phyloP scores from a whole-genome alignment of 2,329 filamentous ascomycete species.

The Pseudogymnoascus destructans region DNA sequence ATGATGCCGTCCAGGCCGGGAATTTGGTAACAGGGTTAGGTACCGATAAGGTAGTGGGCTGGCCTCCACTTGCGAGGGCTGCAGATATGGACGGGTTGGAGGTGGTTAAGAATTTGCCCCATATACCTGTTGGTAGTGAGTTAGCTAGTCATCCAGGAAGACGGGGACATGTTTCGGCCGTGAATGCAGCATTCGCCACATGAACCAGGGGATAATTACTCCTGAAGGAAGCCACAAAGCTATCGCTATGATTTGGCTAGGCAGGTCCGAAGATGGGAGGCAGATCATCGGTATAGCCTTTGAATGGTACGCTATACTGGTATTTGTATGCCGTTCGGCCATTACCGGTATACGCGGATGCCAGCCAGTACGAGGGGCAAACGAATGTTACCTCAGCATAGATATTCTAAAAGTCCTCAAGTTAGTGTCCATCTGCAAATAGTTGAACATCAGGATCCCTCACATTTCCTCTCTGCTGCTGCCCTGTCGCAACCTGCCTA shows the following conservation, averaged over 20 bases:
- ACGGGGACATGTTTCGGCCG: background rate
- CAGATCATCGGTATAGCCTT: slow-evolving; percentile 26
- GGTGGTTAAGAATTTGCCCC: slow-evolving; percentile 14
- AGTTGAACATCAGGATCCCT: background rate
- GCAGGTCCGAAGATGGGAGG: slow-evolving; percentile 22
- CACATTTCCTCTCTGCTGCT: slow-evolving; percentile 35
- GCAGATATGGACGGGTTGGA: slow-evolving; percentile 12
- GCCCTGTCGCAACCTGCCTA: slow-evolving; percentile 31
- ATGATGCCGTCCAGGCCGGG: slow-evolving; percentile 8
- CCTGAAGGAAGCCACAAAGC: slow-evolving; percentile 12
- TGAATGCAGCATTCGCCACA: background rate
- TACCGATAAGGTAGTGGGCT: slow-evolving; percentile 1
- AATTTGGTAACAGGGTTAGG: slow-evolving; percentile 10
- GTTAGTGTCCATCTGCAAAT: background rate
- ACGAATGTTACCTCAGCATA: slow-evolving; percentile 40
- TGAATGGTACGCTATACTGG: slow-evolving; percentile 31
- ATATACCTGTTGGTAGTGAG: slow-evolving; percentile 9
- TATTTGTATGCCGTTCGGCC: slow-evolving; percentile 30
- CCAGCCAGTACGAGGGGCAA: slow-evolving; percentile 40
- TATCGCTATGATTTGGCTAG: slow-evolving; percentile 2
- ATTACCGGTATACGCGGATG: slow-evolving; percentile 30
- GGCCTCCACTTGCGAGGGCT: slow-evolving; percentile 12
- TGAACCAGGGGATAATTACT: slow-evolving; percentile 6
- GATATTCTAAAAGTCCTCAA: slow-evolving; percentile 26
- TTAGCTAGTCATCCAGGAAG: background rate